Base-by-base conservation (phyloP, 495 filamentous ascomycete genomes). In the Trichodelitschia bisporula region DNA sequence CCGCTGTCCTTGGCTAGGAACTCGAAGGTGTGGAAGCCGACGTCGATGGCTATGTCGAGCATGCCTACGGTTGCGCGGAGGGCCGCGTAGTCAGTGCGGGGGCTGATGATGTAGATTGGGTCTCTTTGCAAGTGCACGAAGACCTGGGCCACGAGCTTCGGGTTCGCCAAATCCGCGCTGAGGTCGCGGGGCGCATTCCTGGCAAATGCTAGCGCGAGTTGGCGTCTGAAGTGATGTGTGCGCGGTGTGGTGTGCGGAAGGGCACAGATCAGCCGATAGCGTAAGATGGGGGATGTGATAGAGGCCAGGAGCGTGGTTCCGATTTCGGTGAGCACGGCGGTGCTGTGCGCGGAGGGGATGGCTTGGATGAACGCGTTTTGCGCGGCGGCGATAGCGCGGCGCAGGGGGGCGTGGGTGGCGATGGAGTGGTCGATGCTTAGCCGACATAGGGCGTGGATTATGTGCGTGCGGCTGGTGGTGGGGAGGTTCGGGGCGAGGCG, bases 11-110 rank as follows among this genome's bases (percentile, higher is more conserved):
- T 12, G 38, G 28, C 18, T 32, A 19, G 11, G 34, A 39, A 3
- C 40, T 25, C 1, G 36, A n/a, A n/a, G n/a, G n/a, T n/a, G n/a
- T n/a, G n/a, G 26, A 47, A 57, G 14, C 69, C 72, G 21, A 66
- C 62, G 40, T 76, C 78, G 17, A 92, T 58, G 16, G 62, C 71
- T 14, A 79, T 62, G 42, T 79, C 68, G 4, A 93, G 57, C 30
- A 89, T 58, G 10, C 56, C 52, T 2, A 70, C 54, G 11, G 69
- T 54, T 1, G 76, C 65, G 0, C 56, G 51, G 2, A 95, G 60
- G 25, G 62, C 52, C 8, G 54, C 53, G 48, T 72, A 91, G 41
- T 90, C 64, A 10, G 71, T 79, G 18, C 61, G 43, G 10, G 37
- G 43, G 4, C 40, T 62, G 27, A 64, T 43, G 12, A 57, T 38